Percentiles rank a stretch among this genome's conserved stretches.
These are phyloP conservation scores for Phylloboletellus chloephorus DNA, from an alignment of 1,284 basidiomycete genomes.

Conservation along the genomic window DNA sequence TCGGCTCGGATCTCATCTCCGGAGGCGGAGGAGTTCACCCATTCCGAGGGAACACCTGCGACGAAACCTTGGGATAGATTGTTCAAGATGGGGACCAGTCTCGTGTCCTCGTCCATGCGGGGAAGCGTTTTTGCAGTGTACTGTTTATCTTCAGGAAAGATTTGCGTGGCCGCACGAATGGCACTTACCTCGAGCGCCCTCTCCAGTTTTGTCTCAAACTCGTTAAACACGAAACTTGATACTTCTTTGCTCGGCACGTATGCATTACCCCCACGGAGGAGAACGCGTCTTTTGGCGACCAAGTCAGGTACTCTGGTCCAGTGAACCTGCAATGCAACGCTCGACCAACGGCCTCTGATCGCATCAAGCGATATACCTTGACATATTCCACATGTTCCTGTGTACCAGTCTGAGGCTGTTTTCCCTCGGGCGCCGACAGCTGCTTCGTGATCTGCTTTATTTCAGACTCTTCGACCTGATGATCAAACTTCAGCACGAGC, in stretches of 20 bases:
- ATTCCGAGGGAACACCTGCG: constrained; percentile 84
- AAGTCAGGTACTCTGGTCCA: constrained; percentile 96
- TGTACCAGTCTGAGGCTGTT: not conserved
- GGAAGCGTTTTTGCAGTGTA: constrained; percentile 85
- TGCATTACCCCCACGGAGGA: constrained; percentile 79
- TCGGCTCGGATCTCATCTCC: constrained; percentile 80
- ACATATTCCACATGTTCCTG: constrained; percentile 42
- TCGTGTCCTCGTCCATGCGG: constrained; percentile 93
- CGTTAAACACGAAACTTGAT: constrained; percentile 85
- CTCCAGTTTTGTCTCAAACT: constrained; percentile 76
- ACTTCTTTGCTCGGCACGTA: constrained; percentile 84
- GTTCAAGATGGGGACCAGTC: constrained; percentile 85
- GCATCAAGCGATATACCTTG: constrained; percentile 46
- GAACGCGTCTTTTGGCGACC: constrained; percentile 80
- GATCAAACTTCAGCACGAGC: constrained; percentile 6
- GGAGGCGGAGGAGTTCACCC: constrained; percentile 51
- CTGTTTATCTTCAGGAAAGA: constrained; percentile 36
- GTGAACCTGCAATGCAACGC: constrained; percentile 38
- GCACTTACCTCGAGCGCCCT: constrained; percentile 71
- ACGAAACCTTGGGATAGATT: constrained; percentile 95
- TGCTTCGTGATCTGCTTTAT: constrained; percentile 48
- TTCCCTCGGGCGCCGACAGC: constrained; percentile 40
- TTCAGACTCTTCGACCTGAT: constrained; percentile 59
- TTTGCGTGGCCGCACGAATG: not conserved
- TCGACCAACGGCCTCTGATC: not conserved